These are phyloP conservation scores for Arthrinium puccinioides DNA, from an alignment of 2,329 filamentous ascomycete genomes.

Conservation along the genomic window DNA sequence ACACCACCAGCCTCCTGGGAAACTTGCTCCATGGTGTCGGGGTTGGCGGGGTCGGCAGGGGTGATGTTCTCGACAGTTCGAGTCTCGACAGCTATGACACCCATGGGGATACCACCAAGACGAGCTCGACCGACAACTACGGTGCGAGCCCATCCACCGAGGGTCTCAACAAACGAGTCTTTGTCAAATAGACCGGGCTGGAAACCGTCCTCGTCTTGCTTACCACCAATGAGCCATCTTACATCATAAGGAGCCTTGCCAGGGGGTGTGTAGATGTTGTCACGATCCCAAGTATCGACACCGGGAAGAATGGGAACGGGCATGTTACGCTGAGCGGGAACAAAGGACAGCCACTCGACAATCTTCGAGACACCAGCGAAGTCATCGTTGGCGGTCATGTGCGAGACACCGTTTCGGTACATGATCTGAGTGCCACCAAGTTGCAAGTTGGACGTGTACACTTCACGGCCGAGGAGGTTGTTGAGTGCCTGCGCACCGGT, in stretches of 20 bases:
- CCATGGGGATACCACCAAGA: constrained; percentile 93
- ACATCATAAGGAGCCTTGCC: constrained; percentile 87
- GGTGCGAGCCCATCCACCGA: constrained; percentile 94
- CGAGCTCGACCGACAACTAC: constrained; percentile 95
- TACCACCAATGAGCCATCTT: constrained; percentile 85
- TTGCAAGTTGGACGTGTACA: constrained; percentile 98
- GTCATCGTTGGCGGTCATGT: constrained; percentile 96
- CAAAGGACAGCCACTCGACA: constrained; percentile 95
- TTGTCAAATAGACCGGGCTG: constrained; percentile 90
- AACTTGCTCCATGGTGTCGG: constrained; percentile 95
- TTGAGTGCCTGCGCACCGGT: constrained; percentile 96
- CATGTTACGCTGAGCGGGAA: constrained; percentile 89
- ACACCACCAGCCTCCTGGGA: constrained; percentile 94
- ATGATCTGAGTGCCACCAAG: constrained; percentile 99
- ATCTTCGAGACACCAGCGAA: constrained; percentile 98
- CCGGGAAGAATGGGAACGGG: constrained; percentile 88
- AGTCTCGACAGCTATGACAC: constrained; percentile 95
- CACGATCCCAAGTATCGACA: constrained; percentile 85
- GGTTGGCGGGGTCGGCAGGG: constrained; percentile 94
- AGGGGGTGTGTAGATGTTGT: constrained; percentile 75
- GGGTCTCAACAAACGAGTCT: constrained; percentile 92
- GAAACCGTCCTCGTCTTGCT: constrained; percentile 79
- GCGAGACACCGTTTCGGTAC: constrained; percentile 99
- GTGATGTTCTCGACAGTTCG: constrained; percentile 95
- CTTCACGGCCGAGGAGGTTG: constrained; percentile 94